These are phyloP conservation scores for Beauveria sp. DNA, from an alignment of 2,329 filamentous ascomycete species.

Conservation along the genomic window DNA sequence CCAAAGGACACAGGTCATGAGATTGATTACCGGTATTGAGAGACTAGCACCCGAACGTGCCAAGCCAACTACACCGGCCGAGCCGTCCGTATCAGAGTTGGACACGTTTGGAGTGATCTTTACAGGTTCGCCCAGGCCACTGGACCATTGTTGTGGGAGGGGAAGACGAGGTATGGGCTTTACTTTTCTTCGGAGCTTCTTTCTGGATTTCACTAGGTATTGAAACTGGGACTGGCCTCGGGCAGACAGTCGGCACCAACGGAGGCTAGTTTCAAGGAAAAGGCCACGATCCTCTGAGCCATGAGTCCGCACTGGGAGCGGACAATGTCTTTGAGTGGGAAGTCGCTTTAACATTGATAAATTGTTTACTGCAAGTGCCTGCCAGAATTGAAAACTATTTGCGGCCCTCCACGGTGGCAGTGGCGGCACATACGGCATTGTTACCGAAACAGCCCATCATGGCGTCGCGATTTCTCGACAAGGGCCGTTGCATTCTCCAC, in stretches of 20 bases:
- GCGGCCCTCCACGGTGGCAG: constrained; percentile 35
- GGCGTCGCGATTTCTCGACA: not conserved
- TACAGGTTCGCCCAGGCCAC: not conserved
- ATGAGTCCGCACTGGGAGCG: not conserved
- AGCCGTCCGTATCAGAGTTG: not conserved
- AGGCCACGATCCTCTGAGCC: not conserved
- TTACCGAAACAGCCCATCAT: constrained; percentile 16
- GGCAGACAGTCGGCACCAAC: not conserved
- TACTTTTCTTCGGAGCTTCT: not conserved
- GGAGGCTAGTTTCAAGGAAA: not conserved
- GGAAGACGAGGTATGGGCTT: not conserved
- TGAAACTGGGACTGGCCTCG: not conserved
- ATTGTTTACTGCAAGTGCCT: constrained; percentile 16
- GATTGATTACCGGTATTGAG: not conserved
- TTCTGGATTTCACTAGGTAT: too few species aligned
- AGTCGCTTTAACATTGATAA: constrained; percentile 38
- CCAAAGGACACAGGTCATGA: not conserved
- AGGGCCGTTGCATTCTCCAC: not conserved
- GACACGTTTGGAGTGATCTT: not conserved
- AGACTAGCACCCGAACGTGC: not conserved
- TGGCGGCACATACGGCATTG: constrained; percentile 33
- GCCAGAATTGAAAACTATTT: constrained; percentile 28
- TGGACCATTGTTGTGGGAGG: not conserved
- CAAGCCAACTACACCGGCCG: constrained; percentile 1
- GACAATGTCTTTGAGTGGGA: constrained; percentile 38